Base-by-base conservation (phyloP, 305 asterid genomes). In the Coffea humblotiana region DNA sequence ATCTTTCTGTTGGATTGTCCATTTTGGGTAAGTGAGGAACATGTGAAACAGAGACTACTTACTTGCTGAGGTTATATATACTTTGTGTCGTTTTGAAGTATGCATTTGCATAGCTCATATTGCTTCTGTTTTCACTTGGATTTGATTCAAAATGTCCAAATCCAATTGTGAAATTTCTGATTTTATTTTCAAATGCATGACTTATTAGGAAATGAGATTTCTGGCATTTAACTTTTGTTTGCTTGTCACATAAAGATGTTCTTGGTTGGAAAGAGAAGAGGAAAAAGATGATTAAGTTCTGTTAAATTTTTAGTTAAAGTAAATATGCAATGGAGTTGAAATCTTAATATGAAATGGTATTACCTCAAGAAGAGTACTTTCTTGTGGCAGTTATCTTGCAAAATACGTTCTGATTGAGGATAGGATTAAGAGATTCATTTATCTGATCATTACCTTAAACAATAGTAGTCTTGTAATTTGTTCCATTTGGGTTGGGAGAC, bases 1-100 rank as follows among this genome's bases (percentile, higher is more conserved):
- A 96, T 87, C 98, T 96, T 80, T 91, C 98, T 29, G 72, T 94
- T 68, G 98, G 99, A 82, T 82, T 96, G 82, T 94, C 98, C 78
- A 80, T 96, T 85, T 87, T 92, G 84, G 97, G 99, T 96, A 85
- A 85, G 98, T 82, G 47, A 69, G 61, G 71, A n/a, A 12, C 27
- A 32, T 71, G 65, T 67, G 23, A 21, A 18, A 11, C 15, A 32
- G 14, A 60, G 37, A 64, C 13, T 76, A 40, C 79, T 61, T 2
- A 77, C 73, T 48, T 77, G 48, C 72, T 16, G 29, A 61, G 25
- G 45, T 73, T 21, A 52, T 18, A 73, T 8, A 54, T 73, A 27
- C 37, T 35, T 11, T 14, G 35, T 52, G 16, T 29, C 7, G 2
- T 43, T 27, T 72, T 4, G 1, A 52, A 52, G 16, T 27, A 19